A percentile compares a stretch with the other conserved stretches of the same genome.
These are phyloP conservation scores for Kalmanozyma brasiliensis DNA, from an alignment of 1,284 basidiomycete genomes.

Conservation along the genomic window DNA sequence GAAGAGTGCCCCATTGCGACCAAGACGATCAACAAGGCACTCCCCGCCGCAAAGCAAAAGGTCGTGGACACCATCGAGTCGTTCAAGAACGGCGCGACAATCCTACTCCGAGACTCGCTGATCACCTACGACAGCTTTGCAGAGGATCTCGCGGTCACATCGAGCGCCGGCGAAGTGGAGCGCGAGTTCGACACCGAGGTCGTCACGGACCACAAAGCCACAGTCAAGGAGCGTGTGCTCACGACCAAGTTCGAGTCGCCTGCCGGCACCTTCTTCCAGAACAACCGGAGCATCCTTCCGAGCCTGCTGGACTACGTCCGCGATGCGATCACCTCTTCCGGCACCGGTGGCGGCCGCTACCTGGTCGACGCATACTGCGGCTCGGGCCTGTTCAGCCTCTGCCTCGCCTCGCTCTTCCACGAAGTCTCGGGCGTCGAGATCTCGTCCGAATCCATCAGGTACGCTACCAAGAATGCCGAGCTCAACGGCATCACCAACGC, in stretches of 20 bases:
- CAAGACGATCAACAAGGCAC: slow-evolving; percentile 78
- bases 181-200: slow-evolving; percentile 48
- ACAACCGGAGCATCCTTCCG: slow-evolving; percentile 91
- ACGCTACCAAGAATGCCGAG: slow-evolving; percentile 81
- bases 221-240: slow-evolving; percentile 86
- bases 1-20: slow-evolving; percentile 97
- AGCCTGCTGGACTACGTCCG: slow-evolving; percentile 84
- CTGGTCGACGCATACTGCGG: slow-evolving; percentile 70
- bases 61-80: slow-evolving; percentile 81
- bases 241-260: slow-evolving; percentile 85
- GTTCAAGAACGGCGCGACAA: slow-evolving; percentile 89
- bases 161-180: slow-evolving; percentile 13
- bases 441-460: slow-evolving; percentile 78
- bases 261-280: slow-evolving; percentile 89
- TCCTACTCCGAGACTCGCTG: slow-evolving; percentile 89
- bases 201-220: slow-evolving; percentile 82
- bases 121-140: slow-evolving; percentile 53
- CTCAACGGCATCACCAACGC: slow-evolving; percentile 74
- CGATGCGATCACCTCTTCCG: slow-evolving; percentile 38
- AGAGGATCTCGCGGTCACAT: slow-evolving; percentile 25
- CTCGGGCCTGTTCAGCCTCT: slow-evolving; percentile 89
- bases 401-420: slow-evolving; percentile 81
- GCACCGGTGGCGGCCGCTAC: slow-evolving; percentile 26
- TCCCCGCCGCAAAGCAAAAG: slow-evolving; percentile 75
- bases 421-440: slow-evolving; percentile 89